These are phyloP conservation scores for Tulasnella sp. DNA, from an alignment of 768 basidiomycete species.

Conservation along the genomic window DNA sequence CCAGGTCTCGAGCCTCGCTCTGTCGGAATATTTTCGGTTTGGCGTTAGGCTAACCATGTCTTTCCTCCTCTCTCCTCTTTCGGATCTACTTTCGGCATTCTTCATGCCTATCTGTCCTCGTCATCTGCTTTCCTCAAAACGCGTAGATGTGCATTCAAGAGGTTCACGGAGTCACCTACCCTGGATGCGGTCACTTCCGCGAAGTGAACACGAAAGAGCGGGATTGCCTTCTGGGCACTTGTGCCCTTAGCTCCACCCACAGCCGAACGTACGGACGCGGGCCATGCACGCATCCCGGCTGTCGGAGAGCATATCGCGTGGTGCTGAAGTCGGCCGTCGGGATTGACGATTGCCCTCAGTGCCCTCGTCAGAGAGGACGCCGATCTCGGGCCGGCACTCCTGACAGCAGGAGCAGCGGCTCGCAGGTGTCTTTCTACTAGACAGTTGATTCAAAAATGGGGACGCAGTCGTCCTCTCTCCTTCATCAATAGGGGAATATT, in stretches of 20 bases:
- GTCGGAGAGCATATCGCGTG: background rate
- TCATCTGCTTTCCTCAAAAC: background rate
- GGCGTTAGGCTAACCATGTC: background rate
- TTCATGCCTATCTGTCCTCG: background rate
- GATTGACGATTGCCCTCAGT: background rate
- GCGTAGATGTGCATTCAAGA: constrained; percentile 1
- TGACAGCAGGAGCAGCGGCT: background rate
- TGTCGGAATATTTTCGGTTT: background rate
- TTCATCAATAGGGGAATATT: no score
- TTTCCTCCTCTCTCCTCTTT: background rate
- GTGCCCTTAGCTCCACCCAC: constrained; percentile 9
- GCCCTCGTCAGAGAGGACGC: background rate
- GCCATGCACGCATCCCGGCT: background rate
- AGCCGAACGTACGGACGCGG: background rate
- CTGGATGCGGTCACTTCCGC: constrained; percentile 4
- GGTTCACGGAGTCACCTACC: background rate
- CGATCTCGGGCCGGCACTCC: background rate
- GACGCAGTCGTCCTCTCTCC: background rate
- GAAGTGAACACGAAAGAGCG: background rate
- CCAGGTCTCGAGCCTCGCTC: background rate
- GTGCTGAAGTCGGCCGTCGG: background rate
- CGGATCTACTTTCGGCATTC: background rate
- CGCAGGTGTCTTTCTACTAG: background rate
- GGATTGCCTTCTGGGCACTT: background rate
- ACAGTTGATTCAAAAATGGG: background rate